Base-by-base conservation (phyloP, 371 early-diverging fungal genomes). In the Apophysomyces variabilis region DNA sequence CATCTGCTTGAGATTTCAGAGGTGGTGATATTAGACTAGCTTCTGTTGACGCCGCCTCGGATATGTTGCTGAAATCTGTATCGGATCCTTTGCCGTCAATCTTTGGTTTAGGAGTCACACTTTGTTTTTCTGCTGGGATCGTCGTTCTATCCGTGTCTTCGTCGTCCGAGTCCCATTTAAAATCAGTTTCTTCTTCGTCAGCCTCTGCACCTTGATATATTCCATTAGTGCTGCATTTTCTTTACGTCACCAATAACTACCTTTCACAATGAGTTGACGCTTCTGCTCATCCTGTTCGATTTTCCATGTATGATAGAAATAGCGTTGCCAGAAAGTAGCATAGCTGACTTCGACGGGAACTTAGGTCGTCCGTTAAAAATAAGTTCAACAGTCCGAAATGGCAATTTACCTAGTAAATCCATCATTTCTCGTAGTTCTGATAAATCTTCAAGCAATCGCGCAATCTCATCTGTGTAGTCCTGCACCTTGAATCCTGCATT, bases 121-220 rank as follows among this genome's bases (percentile, higher is more conserved):
- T 46, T 13, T 44, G 35, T 39, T 57, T 43, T 14, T 66, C 21
- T 5, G 21, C 21, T 8, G 13, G 18, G 32, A 3, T 26, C 1
- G 35, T 11, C 13, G 46, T 47, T n/a, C 58, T 58, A 9, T 63
- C 63, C 7, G 50, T 58, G 5, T 82, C 82, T 69, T 82, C 82
- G 26, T 82, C 82, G 18, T 82, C 82, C 6, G 82, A 76, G 66
- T 82, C 82, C 82, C 82, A 82, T 50, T 76, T 79, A 57, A 82
- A 82, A 41, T 82, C 79, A 11, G 67, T 73, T 38, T 78, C 82
- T 8, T 76, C 73, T 11, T 78, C 66, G 0, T 71, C 73, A 38
- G 71, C 67, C 14, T 69, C 75, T 57, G 45, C 62, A 18, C 47
- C 39, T 32, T 39, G 26, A 36, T 14, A 64, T 16, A 38, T 44